These are phyloP conservation scores for Phytopythium boreale DNA, from an alignment of 352 stramenopile genomes.

Conservation along the genomic window DNA sequence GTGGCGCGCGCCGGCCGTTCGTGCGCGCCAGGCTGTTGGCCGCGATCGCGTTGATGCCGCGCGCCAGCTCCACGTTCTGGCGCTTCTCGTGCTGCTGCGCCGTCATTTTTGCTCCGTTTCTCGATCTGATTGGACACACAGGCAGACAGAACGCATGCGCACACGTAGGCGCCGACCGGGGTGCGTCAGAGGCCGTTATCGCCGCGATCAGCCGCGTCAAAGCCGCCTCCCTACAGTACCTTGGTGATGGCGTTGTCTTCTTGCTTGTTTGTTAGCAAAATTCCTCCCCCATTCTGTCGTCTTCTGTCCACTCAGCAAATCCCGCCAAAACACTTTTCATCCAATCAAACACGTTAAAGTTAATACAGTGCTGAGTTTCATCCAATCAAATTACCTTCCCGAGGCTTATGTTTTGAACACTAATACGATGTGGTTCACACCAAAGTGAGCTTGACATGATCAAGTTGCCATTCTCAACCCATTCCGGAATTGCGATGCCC, in stretches of 20 bases:
- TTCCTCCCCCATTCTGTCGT: neutral
- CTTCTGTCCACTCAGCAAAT: neutral
- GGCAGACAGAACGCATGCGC: neutral
- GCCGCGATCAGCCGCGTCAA: neutral
- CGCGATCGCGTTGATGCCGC: constrained; percentile 77
- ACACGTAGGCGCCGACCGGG: neutral
- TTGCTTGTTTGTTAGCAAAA: neutral
- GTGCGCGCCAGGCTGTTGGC: constrained; percentile 60
- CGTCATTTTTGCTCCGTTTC: neutral
- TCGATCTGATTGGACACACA: neutral
- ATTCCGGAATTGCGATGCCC: neutral
- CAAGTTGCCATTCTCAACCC: constrained; percentile 1
- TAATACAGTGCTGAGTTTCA: neutral
- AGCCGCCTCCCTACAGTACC: too few species aligned
- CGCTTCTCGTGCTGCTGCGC: constrained; percentile 26
- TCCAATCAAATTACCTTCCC: neutral
- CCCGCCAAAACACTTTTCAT: neutral
- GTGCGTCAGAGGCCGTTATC: neutral
- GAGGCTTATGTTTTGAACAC: neutral
- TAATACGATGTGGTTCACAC: neutral
- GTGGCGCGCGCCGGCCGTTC: constrained; percentile 52
- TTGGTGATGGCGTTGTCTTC: neutral
- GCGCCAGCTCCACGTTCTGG: constrained; percentile 58
- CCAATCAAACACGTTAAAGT: neutral
- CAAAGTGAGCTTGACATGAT: neutral